phyloP scores from a whole-genome alignment of 2,329 filamentous ascomycete species.

The Colletotrichum sp. region DNA sequence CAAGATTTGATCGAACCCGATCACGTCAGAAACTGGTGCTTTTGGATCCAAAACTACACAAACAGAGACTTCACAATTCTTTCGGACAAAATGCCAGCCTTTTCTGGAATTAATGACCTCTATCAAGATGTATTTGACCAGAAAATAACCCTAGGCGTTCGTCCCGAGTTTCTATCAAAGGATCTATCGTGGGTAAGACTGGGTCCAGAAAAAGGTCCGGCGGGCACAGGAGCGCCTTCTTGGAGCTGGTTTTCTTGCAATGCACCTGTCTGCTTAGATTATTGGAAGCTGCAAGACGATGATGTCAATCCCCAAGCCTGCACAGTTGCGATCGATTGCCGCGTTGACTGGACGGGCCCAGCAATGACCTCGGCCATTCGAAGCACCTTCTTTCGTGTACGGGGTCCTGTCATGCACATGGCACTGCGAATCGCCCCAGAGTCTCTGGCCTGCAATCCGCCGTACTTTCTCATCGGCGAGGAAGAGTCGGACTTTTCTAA shows the following conservation, averaged over 20 bases:
- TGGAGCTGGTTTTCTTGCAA: slow-evolving; percentile 8
- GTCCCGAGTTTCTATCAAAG: background rate
- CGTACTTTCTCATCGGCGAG: background rate
- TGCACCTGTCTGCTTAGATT: background rate
- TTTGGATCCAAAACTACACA: background rate
- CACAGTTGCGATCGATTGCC: no score
- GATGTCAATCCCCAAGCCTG: background rate
- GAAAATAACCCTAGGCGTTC: background rate
- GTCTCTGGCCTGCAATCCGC: background rate
- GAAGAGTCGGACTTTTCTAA: background rate
- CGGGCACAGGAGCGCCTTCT: background rate
- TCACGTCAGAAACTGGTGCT: background rate
- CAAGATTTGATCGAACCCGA: no score
- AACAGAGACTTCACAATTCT: background rate
- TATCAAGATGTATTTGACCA: background rate
- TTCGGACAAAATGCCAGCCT: background rate
- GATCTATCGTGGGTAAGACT: background rate
- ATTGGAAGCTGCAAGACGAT: background rate
- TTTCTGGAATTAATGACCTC: background rate
- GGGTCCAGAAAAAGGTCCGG: background rate
- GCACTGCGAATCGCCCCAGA: background rate
- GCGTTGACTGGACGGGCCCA: background rate
- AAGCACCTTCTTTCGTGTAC: background rate
- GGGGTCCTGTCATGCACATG: background rate
- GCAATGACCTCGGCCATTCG: background rate